Evolutionary conservation across 805 yeast species (phyloP).

Genomic region (Hanseniaspora nectarophila): DNA sequence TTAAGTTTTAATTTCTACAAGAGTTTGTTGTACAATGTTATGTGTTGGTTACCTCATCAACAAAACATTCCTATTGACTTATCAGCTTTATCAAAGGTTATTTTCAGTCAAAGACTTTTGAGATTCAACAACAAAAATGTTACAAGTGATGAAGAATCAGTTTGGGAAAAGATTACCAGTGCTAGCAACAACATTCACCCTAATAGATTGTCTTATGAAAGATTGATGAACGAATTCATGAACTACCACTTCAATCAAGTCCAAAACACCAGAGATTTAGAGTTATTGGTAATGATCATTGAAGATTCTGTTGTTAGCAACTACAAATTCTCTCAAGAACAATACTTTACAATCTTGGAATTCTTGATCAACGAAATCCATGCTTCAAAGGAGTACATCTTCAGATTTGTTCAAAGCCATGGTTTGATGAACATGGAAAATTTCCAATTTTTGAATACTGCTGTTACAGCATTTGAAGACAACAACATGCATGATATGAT

Average conservation of each 20-base stretch:
- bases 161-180: not conserved
- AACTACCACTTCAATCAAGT: constrained; percentile 17
- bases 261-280: constrained; percentile 20
- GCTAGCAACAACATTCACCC: constrained; percentile 6
- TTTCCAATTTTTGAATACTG: constrained; percentile 25
- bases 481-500: constrained; percentile 21
- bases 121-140: not conserved
- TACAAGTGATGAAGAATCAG: not conserved
- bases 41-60: constrained; percentile 14
- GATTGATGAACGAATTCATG: constrained; percentile 18
- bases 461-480: constrained; percentile 21
- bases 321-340: constrained; percentile 24
- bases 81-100: not conserved
- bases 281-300: constrained; percentile 28
- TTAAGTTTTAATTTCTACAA: constrained; percentile 30
- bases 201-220: constrained; percentile 18
- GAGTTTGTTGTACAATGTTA: constrained; percentile 3
- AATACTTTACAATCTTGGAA: constrained; percentile 29
- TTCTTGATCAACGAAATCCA: constrained; percentile 24
- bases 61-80: not conserved
- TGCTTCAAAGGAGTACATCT: constrained; percentile 25
- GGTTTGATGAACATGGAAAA: constrained; percentile 24
- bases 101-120: constrained; percentile 2
- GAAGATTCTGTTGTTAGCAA: constrained; percentile 32
- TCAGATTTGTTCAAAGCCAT: constrained; percentile 28